A percentile compares a stretch with the other conserved stretches of the same genome.
Conservation (phyloP, 768 basidiomycete genomes). For the Antrodiella citrinella region DNA sequence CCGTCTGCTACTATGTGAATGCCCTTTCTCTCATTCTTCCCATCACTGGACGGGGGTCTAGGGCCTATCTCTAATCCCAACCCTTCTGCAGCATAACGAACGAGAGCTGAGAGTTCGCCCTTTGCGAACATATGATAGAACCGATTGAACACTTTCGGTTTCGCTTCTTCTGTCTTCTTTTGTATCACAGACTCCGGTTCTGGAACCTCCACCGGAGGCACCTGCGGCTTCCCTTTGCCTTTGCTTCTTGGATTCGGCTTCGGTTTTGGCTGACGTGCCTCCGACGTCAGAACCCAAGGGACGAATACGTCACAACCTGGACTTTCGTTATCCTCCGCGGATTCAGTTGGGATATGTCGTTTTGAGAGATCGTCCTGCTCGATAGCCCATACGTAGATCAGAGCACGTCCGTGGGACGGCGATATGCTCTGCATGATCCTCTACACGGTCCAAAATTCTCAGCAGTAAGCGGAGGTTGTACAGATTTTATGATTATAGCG, state of each 20-base stretch:
- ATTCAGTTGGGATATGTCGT: conserved; percentile 42
- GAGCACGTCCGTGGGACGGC: conserved; percentile 60
- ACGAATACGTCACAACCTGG: conserved; percentile 78
- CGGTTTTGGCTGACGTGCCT: conserved; percentile 11
- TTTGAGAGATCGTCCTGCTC: conserved; percentile 88
- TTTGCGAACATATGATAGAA: conserved; percentile 95
- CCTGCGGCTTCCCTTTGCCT: conserved; percentile 1
- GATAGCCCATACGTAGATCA: conserved; percentile 96
- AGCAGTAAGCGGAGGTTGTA: not conserved
- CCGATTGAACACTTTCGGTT: conserved; percentile 58
- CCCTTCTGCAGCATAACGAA: conserved; percentile 50
- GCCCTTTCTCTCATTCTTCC: conserved; percentile 27
- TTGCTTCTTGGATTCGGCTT: conserved; percentile 16
- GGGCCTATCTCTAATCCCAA: conserved; percentile 46
- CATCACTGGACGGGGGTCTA: conserved; percentile 1
- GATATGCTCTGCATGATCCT: conserved; percentile 59
- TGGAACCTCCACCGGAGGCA: not conserved
- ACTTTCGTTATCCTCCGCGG: conserved; percentile 20
- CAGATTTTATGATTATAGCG: conserved; percentile 4
- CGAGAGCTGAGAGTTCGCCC: conserved; percentile 65
- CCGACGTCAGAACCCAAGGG: conserved; percentile 67
- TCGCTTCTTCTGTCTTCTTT: no score
- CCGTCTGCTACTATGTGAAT: conserved; percentile 65
- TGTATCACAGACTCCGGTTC: conserved; percentile 1
- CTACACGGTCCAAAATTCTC: no score